phyloP scores from a whole-genome alignment of 306 rosid genomes.

The Cyamopsis tetragonoloba region DNA sequence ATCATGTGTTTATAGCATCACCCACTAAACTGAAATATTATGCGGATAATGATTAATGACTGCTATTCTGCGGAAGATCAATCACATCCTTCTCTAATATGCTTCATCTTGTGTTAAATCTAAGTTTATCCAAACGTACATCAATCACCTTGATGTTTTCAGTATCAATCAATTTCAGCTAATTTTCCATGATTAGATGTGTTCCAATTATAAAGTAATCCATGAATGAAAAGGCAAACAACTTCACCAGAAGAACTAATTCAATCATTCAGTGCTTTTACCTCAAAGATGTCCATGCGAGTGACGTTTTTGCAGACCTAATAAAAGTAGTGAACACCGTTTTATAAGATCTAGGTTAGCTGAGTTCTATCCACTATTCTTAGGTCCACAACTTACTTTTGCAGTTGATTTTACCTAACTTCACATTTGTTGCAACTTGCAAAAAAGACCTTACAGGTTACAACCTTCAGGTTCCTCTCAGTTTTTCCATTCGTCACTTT shows the following conservation, averaged over 20 bases:
- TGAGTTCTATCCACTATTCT: not conserved
- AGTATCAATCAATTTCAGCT: not conserved
- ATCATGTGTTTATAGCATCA: not conserved
- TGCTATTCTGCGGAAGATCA: not conserved
- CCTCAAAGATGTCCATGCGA: not conserved
- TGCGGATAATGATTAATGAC: not conserved
- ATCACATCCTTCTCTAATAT: not conserved
- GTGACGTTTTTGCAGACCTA: not conserved
- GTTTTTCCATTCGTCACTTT: conserved; percentile 6
- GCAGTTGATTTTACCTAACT: not conserved
- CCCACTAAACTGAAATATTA: not conserved
- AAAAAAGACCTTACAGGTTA: not conserved
- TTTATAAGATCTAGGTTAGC: not conserved
- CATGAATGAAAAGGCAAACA: conserved; percentile 18
- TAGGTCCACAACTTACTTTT: not conserved
- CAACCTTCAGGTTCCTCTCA: not conserved
- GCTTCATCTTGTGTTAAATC: not conserved
- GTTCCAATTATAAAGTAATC: conserved; percentile 35
- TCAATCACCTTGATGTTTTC: not conserved
- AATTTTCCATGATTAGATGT: conserved; percentile 28
- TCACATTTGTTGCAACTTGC: not conserved
- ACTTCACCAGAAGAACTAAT: conserved; percentile 12
- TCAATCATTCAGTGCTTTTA: not conserved
- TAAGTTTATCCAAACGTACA: not conserved
- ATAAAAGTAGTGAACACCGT: not conserved